Evolutionary conservation across 78 protist species (phyloP), one percentile per base, ranked within the genome.

Genomic region (Speleostelium caveatum): DNA sequence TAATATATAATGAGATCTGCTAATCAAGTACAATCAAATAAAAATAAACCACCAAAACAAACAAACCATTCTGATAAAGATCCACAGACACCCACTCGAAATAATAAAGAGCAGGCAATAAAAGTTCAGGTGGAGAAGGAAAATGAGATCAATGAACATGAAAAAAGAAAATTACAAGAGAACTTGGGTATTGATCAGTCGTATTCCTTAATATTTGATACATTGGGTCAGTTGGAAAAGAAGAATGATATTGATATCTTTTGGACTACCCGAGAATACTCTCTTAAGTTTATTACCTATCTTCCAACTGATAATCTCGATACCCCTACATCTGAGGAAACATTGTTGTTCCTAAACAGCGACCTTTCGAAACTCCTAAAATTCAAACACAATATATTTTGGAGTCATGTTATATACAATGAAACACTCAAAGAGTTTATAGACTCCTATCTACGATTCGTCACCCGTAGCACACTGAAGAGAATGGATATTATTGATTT

Each of bases 281-380:
- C 35, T 2, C 1, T 83, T n/a, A 41, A 61, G 12, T 49, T 83
- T 1, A 49, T 83, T 4, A n/a, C 91, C 8, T 83, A 69, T 39
- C 51, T 69, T 4, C 91, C 91, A 67, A 6, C 58, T 0, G 91
- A 83, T 17, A 83, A 83, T 30, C 35, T 26, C 0, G 66, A 83
- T 6, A 45, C 30, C 10, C 65, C 59, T n/a, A 2, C 55, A n/a
- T 49, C 66, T 0, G 79, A 69, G 38, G 91, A 83, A 59, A n/a
- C 67, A 21, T 8, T 83, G 0, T n/a, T 83, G 6, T 56, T 45
- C 12, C 41, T 69, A n/a, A 83, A 83, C 42, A 19, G 59, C n/a
- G 91, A 83, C 42, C 16, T 83, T 12, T 67, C 91, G 12, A 36
- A 51, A 22, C 59, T 83, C 17, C 32, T 83, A 67, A 83, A 83